A percentile compares a stretch with the other conserved stretches of the same genome.
phyloP scores from a whole-genome alignment of 176 grass and related monocot species.

The Chrysopogon serrulatus region DNA sequence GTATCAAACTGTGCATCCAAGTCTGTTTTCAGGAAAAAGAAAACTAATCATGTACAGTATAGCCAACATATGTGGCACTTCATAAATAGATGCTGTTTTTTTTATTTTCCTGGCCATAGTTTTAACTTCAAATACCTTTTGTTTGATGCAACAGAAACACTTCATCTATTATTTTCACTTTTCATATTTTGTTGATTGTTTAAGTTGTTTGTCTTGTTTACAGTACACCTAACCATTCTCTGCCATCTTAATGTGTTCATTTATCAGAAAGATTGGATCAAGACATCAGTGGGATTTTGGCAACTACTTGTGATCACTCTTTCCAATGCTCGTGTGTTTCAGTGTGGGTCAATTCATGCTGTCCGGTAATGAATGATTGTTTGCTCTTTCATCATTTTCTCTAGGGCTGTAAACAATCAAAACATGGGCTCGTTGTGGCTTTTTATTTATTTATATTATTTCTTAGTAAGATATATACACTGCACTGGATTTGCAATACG shows the following conservation, averaged over 20 bases:
- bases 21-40: background rate
- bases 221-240: background rate
- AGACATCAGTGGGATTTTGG: slow-evolving; percentile 91
- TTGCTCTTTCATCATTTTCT: background rate
- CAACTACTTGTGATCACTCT: slow-evolving; percentile 95
- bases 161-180: background rate
- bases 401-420: background rate
- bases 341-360: slow-evolving; percentile 87
- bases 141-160: background rate
- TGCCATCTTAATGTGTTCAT: slow-evolving; percentile 21
- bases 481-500: background rate
- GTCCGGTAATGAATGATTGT: slow-evolving; percentile 53
- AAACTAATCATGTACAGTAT: background rate
- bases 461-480: background rate
- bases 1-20: too few species aligned
- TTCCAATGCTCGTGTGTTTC: slow-evolving; percentile 93
- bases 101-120: background rate
- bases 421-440: background rate
- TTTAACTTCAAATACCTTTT: background rate
- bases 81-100: background rate
- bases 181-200: background rate
- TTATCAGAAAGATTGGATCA: slow-evolving; percentile 87
- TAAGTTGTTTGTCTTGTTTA: background rate
- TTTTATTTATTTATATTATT: too few species aligned
- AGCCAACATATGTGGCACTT: background rate